Conservation (phyloP, 352 stramenopile species). For the Elongisporangium anandrum region DNA sequence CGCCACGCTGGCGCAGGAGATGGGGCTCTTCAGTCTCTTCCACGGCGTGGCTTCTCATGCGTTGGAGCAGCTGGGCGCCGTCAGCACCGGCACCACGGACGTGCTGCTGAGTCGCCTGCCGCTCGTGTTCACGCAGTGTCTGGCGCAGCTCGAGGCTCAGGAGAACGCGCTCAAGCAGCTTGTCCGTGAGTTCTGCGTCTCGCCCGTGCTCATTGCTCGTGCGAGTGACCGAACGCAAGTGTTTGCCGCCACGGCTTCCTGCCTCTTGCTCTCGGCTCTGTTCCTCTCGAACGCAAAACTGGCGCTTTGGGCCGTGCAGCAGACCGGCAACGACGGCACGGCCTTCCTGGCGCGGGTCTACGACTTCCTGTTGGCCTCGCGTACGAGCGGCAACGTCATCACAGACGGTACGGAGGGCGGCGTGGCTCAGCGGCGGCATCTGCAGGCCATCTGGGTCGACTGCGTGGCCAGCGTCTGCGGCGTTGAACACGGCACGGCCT, state of each 20-base stretch:
- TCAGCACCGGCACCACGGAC: slow-evolving; percentile 22
- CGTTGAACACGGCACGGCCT: slow-evolving; percentile 62
- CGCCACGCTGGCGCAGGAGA: slow-evolving; percentile 53
- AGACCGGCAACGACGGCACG: slow-evolving; percentile 56
- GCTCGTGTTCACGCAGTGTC: slow-evolving; percentile 84
- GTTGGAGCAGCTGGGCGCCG: slow-evolving; percentile 21
- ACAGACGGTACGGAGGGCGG: slow-evolving; percentile 23
- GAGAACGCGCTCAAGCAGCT: slow-evolving; percentile 62
- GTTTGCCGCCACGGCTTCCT: slow-evolving; percentile 55
- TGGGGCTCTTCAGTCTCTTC: slow-evolving; percentile 75
- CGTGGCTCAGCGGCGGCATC: slow-evolving; percentile 14
- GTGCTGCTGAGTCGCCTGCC: slow-evolving; percentile 63
- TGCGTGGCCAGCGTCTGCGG: slow-evolving; percentile 76
- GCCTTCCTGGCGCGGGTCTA: slow-evolving; percentile 42
- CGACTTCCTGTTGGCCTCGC: slow-evolving; percentile 59
- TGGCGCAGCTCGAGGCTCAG: slow-evolving; percentile 65
- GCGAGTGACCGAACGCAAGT: slow-evolving; percentile 39
- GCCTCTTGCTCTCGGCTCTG: slow-evolving; percentile 64
- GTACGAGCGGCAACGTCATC: slow-evolving; percentile 25
- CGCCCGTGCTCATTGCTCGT: slow-evolving; percentile 45
- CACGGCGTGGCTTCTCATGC: slow-evolving; percentile 49
- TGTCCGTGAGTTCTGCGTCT: slow-evolving; percentile 63
- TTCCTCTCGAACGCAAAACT: slow-evolving; percentile 85
- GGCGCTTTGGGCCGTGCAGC: slow-evolving; percentile 66
- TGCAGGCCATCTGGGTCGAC: slow-evolving; percentile 81